These are phyloP conservation scores for Camelina sativa DNA, from an alignment of 345 rosid species.

Conservation along the genomic window DNA sequence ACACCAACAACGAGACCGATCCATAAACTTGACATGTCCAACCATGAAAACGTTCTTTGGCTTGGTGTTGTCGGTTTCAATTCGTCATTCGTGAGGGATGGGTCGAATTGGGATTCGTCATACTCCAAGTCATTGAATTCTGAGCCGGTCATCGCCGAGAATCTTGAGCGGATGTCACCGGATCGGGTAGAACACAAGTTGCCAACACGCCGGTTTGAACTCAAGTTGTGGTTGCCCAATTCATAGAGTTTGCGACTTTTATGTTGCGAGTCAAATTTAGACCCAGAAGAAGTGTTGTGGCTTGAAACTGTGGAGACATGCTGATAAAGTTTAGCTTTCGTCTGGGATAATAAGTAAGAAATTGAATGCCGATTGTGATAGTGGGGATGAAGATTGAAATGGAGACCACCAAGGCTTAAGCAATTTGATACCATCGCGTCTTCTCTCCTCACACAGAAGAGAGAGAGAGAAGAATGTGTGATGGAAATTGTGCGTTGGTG, in stretches of 20 bases:
- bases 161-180: constrained; percentile 45
- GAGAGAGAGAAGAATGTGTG: constrained; percentile 33
- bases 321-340: constrained; percentile 27
- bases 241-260: constrained; percentile 1
- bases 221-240: constrained; percentile 4
- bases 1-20: constrained; percentile 97
- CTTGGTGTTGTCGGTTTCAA: constrained; percentile 67
- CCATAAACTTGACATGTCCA: constrained; percentile 95
- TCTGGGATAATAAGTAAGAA: constrained; percentile 27
- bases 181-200: constrained; percentile 21
- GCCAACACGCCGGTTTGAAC: constrained; percentile 5
- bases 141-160: constrained; percentile 31
- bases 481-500: constrained; percentile 45
- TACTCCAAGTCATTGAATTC: constrained; percentile 31
- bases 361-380: constrained; percentile 19
- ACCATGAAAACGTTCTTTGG: constrained; percentile 69
- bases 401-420: constrained; percentile 56
- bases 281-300: constrained; percentile 30
- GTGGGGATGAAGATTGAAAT: constrained; percentile 49
- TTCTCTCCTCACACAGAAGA: constrained; percentile 26
- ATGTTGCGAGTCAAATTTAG: constrained; percentile 11
- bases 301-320: constrained; percentile 38
- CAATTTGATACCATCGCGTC: constrained; percentile 61
- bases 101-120: constrained; percentile 53
- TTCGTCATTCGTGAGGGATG: constrained; percentile 80